Conservation (phyloP, 495 filamentous ascomycete species). For the Neurospora hispaniola region DNA sequence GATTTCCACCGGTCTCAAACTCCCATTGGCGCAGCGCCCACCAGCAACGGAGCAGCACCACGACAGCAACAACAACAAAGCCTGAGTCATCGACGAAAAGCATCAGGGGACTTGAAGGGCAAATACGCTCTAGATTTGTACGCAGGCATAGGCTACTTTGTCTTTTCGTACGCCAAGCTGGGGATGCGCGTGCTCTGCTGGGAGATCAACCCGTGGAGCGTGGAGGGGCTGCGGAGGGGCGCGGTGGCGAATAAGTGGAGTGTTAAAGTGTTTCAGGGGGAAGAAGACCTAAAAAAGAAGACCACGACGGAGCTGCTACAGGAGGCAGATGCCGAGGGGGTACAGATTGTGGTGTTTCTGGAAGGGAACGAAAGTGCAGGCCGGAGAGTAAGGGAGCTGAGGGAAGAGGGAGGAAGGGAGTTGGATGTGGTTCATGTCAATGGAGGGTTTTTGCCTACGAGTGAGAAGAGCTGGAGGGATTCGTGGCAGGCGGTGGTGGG, state of each 20-base stretch:
- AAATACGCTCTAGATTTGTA: constrained; percentile 68
- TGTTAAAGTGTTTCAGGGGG: constrained; percentile 36
- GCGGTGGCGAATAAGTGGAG: constrained; percentile 57
- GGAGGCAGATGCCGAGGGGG: constrained; percentile 5
- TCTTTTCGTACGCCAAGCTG: constrained; percentile 65
- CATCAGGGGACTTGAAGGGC: not conserved
- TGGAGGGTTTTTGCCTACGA: constrained; percentile 66
- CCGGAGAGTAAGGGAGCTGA: constrained; percentile 29
- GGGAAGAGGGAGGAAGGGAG: constrained; percentile 14
- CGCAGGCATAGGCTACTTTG: constrained; percentile 88
- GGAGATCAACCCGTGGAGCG: constrained; percentile 83
- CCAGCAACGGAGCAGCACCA: too few species aligned
- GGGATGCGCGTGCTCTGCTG: constrained; percentile 72
- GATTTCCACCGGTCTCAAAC: constrained; percentile 18
- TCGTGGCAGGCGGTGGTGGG: constrained; percentile 36
- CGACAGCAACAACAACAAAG: not conserved
- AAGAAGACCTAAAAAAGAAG: not conserved
- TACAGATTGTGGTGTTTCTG: constrained; percentile 53
- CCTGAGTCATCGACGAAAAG: not conserved
- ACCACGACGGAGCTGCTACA: not conserved
- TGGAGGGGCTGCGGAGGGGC: constrained; percentile 68
- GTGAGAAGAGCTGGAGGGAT: constrained; percentile 50
- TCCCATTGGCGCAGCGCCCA: not conserved
- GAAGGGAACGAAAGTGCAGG: constrained; percentile 55
- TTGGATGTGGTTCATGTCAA: constrained; percentile 56